Evolutionary conservation across 2,329 filamentous ascomycete genomes (phyloP).

Genomic region (Ascocoryne sarcoides): DNA sequence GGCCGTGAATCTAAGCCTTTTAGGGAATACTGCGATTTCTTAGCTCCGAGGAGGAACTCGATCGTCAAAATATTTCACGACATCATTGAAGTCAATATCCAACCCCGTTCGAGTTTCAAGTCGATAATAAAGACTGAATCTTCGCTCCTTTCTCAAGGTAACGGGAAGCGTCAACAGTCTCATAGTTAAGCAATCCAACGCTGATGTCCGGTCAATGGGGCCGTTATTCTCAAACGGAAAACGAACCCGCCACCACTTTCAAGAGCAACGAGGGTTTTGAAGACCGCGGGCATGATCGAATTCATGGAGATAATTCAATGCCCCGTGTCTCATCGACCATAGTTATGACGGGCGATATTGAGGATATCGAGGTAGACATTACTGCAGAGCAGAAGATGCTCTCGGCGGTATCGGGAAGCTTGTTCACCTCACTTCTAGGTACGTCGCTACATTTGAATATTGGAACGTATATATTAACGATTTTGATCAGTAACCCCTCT

Average conservation of each 20-base stretch:
- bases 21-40: too few relatives aligned
- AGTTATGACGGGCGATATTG: conserved; percentile 26
- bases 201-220: conserved; percentile 23
- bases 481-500: conserved; percentile 69
- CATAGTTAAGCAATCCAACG: too few relatives aligned
- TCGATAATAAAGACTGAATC: too few relatives aligned
- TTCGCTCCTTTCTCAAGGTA: too few relatives aligned
- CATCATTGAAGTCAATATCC: too few relatives aligned
- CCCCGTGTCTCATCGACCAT: conserved; percentile 21
- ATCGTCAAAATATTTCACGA: too few relatives aligned
- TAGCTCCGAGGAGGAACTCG: too few relatives aligned
- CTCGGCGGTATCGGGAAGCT: conserved; percentile 81
- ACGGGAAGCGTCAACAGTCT: too few relatives aligned
- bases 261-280: conserved; percentile 7
- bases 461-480: conserved; percentile 2
- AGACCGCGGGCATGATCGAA: conserved; percentile 23
- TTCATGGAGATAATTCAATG: conserved; percentile 23
- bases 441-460: conserved; percentile 19
- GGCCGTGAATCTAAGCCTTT: too few relatives aligned
- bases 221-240: conserved; percentile 11
- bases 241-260: conserved; percentile 18
- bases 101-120: too few relatives aligned
- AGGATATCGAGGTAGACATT: conserved; percentile 49
- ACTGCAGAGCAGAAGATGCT: conserved; percentile 88
- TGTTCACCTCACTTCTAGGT: conserved; percentile 86